A percentile compares a stretch with the other conserved stretches of the same genome.
phyloP scores from a whole-genome alignment of 208 protist genomes.

The Acanthamoeba divionensis region DNA sequence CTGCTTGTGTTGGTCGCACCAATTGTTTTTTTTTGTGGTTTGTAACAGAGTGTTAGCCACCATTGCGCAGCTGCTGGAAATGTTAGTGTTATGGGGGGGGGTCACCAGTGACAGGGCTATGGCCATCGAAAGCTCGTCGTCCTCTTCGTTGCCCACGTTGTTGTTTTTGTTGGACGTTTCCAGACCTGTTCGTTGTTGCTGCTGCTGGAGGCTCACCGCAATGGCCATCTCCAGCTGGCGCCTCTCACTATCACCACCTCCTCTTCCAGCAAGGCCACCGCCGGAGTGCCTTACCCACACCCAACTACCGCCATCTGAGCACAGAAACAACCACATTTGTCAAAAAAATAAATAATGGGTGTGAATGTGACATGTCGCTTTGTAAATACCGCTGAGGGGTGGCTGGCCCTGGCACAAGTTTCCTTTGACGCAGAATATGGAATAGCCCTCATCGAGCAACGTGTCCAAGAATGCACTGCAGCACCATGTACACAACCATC shows the following conservation, averaged over 20 bases:
- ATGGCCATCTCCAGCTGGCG: neutral
- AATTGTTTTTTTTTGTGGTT: no score
- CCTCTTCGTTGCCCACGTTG: neutral
- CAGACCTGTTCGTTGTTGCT: neutral
- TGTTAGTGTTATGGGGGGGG: no score
- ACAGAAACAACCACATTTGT: neutral
- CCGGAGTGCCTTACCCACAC: neutral
- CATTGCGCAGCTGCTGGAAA: no score
- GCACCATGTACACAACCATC: neutral
- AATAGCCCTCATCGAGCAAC: conserved; percentile 19
- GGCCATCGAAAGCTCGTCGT: neutral
- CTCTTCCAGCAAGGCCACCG: neutral
- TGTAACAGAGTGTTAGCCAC: no score
- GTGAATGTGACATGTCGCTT: neutral
- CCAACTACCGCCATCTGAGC: neutral
- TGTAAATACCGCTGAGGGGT: neutral
- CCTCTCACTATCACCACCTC: neutral
- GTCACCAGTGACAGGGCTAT: conserved; percentile 31
- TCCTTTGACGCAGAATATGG: conserved; percentile 1
- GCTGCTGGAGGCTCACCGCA: neutral
- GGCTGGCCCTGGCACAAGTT: neutral
- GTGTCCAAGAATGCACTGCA: conserved; percentile 45
- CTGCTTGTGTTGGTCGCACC: no score
- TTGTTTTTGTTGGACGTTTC: neutral
- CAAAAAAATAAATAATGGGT: neutral